Conservation (phyloP, 768 basidiomycete species). For the Roridomyces roridus region DNA sequence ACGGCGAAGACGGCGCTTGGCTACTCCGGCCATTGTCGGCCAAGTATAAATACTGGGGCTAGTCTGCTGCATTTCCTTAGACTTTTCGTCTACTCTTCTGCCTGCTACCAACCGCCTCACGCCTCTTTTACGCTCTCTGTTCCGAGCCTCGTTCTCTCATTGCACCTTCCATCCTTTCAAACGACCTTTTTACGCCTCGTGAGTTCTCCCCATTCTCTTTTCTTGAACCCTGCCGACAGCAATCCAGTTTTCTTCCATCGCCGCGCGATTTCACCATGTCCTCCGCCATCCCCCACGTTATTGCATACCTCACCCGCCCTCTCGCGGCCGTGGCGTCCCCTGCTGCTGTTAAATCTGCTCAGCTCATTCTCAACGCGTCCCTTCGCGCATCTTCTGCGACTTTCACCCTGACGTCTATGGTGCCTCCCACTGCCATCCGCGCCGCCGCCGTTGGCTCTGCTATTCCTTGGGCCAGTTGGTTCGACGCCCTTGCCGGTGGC, state of each 20-base stretch:
- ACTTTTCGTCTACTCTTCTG: constrained; percentile 12
- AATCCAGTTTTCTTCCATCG: background rate
- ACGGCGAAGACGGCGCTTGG: background rate
- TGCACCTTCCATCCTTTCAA: background rate
- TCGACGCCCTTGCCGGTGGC: constrained; percentile 15
- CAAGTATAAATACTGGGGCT: constrained; percentile 5
- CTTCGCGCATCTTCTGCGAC: background rate
- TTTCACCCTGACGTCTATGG: background rate
- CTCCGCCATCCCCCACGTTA: constrained; percentile 21
- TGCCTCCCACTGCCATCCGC: constrained; percentile 7
- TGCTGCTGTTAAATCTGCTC: constrained; percentile 7
- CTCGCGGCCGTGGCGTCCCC: constrained; percentile 1
- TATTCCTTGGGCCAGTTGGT: constrained; percentile 19
- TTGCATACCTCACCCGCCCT: constrained; percentile 23
- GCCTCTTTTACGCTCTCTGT: constrained; percentile 14
- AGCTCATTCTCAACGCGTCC: constrained; percentile 19
- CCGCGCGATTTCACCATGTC: constrained; percentile 11
- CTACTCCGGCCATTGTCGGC: background rate
- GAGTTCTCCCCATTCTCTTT: background rate
- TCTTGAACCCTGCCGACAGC: background rate
- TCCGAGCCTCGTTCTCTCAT: constrained; percentile 13
- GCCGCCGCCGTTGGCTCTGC: constrained; percentile 19
- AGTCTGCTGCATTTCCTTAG: background rate
- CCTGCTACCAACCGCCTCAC: constrained; percentile 6
- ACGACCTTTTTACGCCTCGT: background rate